Evolutionary conservation across 306 rosid species (phyloP), one percentile per base, ranked within the genome.

Genomic region (Ormosia semicastrata): DNA sequence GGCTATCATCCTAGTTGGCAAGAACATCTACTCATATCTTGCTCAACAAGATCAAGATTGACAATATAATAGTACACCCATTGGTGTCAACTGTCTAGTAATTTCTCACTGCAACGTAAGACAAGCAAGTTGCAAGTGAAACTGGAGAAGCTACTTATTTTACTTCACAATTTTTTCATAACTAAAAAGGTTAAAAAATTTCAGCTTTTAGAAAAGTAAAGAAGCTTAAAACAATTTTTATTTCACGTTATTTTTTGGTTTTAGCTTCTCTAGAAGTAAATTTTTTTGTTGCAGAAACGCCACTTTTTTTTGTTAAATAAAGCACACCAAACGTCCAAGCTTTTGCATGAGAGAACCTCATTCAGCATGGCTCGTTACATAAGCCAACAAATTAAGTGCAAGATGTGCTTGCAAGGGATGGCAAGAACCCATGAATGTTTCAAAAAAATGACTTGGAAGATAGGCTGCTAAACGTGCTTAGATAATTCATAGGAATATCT

Each of bases 1-100:
- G 73, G 43, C 65, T 78, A 62, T 88, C 87, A 83, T 67, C 83
- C 86, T 71, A 36, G 84, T 80, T 88, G 91, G 88, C 62, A 54
- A 50, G 49, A 52, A 66, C 66, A 72, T 73, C 81, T 63, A 81
- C 40, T 85, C 72, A 13, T 8, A 59, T 17, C 4, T 53, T 13
- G 32, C 18, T 29, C 76, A 82, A 14, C n/a, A 56, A 43, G 13
- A 60, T 52, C 63, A 64, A 50, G 5, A 12, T 29, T 60, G 43
- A 72, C 33, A 79, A 9, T 18, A 47, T 4, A 8, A 18, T 5
- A 24, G 46, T 24, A 15, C 41, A 56, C 53, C 50, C n/a, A 46
- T 29, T 73, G 17, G 46, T 71, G 82, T 77, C 75, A 77, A 77
- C 50, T 50, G 8, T 50, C 8, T 33, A 11, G 29, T 40, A 33